These are phyloP conservation scores for Cymbopogon citratus DNA, from an alignment of 176 grass and related monocot genomes.

Conservation along the genomic window DNA sequence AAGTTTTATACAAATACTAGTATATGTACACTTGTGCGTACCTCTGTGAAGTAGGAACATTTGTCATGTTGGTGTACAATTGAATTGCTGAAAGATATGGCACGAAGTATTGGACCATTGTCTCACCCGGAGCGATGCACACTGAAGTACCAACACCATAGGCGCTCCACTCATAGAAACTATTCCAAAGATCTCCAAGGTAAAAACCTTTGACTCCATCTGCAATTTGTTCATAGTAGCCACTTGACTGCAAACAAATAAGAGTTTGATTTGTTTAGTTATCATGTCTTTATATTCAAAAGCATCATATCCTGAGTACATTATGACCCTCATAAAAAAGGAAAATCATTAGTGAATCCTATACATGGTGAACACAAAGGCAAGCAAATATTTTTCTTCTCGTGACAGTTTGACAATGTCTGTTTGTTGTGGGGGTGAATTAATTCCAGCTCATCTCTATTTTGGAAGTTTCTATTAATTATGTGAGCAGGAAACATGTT, in stretches of 20 bases:
- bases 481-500: background rate
- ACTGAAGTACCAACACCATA: slow-evolving; percentile 51
- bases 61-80: slow-evolving; percentile 32
- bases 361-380: background rate
- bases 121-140: slow-evolving; percentile 19
- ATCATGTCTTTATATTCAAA: background rate
- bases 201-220: slow-evolving; percentile 34
- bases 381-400: background rate
- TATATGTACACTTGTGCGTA: background rate
- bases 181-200: slow-evolving; percentile 61
- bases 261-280: background rate
- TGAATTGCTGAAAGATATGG: slow-evolving; percentile 76
- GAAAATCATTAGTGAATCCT: too few species aligned
- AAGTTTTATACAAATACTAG: background rate
- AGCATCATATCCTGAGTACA: background rate
- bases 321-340: background rate
- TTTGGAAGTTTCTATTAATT: background rate
- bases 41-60: slow-evolving; percentile 22
- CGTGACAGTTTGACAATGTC: background rate
- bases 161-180: slow-evolving; percentile 55
- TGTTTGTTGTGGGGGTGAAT: background rate
- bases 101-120: slow-evolving; percentile 60
- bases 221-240: background rate
- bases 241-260: background rate
- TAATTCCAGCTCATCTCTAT: background rate